Percentiles rank a stretch among this genome's conserved stretches.
phyloP scores from a whole-genome alignment of 352 stramenopile species.

The Phytophthora vignae region DNA sequence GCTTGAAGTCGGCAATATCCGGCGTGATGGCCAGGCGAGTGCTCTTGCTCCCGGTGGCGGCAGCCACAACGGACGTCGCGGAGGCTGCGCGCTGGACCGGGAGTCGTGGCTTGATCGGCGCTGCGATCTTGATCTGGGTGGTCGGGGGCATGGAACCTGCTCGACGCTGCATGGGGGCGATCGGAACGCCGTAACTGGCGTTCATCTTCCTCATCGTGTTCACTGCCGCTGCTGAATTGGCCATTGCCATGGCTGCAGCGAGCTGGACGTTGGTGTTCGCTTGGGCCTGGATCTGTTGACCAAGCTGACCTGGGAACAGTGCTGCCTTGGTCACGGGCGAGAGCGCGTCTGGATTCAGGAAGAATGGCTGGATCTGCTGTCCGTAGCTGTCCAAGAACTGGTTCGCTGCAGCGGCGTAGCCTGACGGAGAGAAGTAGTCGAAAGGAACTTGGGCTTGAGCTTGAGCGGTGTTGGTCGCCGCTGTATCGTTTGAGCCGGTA shows the following conservation, averaged over 20 bases:
- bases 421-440: slow-evolving; percentile 75
- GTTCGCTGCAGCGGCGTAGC: slow-evolving; percentile 42
- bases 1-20: slow-evolving; percentile 85
- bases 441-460: slow-evolving; percentile 23
- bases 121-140: slow-evolving; percentile 32
- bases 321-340: slow-evolving; percentile 48
- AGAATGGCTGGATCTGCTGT: slow-evolving; percentile 50
- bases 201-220: slow-evolving; percentile 69
- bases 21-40: slow-evolving; percentile 72
- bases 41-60: slow-evolving; percentile 36
- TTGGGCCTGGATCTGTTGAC: slow-evolving; percentile 27
- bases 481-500: neutral
- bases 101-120: slow-evolving; percentile 56
- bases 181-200: slow-evolving; percentile 56
- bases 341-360: slow-evolving; percentile 53
- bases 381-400: slow-evolving; percentile 45
- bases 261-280: slow-evolving; percentile 46
- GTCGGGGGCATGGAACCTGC: slow-evolving; percentile 33
- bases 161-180: slow-evolving; percentile 51
- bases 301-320: slow-evolving; percentile 34
- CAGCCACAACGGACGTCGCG: slow-evolving; percentile 16
- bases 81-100: slow-evolving; percentile 34
- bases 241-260: slow-evolving; percentile 59
- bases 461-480: slow-evolving; percentile 3
- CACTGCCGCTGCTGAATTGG: slow-evolving; percentile 45